phyloP scores from a whole-genome alignment of 2,329 filamentous ascomycete species.

The Fusarium sp. region DNA sequence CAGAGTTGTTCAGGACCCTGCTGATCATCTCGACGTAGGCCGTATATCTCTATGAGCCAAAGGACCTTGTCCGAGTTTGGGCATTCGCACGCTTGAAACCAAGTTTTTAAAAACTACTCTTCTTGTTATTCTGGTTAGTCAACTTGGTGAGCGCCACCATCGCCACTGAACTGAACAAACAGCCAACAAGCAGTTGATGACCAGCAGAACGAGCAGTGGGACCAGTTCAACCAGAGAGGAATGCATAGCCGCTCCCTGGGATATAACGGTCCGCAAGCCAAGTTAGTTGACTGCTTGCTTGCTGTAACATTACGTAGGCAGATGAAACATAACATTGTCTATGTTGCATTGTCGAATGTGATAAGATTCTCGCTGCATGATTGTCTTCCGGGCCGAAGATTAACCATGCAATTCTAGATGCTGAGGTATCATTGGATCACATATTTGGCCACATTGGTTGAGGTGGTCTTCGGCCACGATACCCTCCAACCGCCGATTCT shows the following conservation, averaged over 20 bases:
- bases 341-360: constrained; percentile 13
- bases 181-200: constrained; percentile 8
- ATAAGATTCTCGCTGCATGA: constrained; percentile 15
- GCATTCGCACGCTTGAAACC: constrained; percentile 13
- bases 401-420: constrained; percentile 19
- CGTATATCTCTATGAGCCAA: constrained; percentile 27
- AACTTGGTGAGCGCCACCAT: constrained; percentile 19
- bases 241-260: constrained; percentile 5
- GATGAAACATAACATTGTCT: not conserved
- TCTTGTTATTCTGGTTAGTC: constrained; percentile 8
- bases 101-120: constrained; percentile 17
- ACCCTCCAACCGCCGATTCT: constrained; percentile 22
- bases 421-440: not conserved
- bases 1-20: constrained; percentile 28
- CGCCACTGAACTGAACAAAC: constrained; percentile 9
- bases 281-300: not conserved
- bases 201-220: constrained; percentile 19
- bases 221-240: constrained; percentile 22
- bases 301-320: constrained; percentile 14
- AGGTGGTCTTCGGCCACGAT: constrained; percentile 4
- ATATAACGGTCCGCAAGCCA: not conserved
- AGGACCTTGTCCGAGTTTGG: constrained; percentile 17
- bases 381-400: constrained; percentile 17
- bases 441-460: constrained; percentile 13
- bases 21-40: constrained; percentile 36